A percentile compares a stretch with the other conserved stretches of the same genome.
These are phyloP conservation scores for Hypoxylon trugodes DNA, from an alignment of 495 filamentous ascomycete genomes.

Conservation along the genomic window DNA sequence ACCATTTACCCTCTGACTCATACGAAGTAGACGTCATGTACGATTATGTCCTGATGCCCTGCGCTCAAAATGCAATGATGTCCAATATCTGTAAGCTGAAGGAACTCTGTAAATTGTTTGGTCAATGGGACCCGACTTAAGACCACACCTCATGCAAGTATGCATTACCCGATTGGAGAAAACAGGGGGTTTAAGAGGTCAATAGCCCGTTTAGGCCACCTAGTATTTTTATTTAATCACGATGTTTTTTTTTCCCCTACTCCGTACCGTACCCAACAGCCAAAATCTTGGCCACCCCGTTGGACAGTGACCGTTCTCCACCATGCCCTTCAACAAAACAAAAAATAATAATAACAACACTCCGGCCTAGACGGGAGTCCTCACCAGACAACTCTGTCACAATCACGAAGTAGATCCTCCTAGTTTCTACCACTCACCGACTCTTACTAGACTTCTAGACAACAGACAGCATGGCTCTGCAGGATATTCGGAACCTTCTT, in stretches of 20 bases:
- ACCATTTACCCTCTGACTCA: conserved; percentile 47
- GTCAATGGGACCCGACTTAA: conserved; percentile 47
- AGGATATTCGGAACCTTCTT: conserved; percentile 33
- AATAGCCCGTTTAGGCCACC: conserved; percentile 29
- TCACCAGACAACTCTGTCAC: conserved; percentile 29
- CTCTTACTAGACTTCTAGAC: conserved; percentile 22
- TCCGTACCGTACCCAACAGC: conserved; percentile 34
- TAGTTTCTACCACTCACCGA: conserved; percentile 38
- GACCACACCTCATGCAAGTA: conserved; percentile 48
- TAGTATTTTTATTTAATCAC: conserved; percentile 29
- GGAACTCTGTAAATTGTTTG: conserved; percentile 43
- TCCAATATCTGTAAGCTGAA: conserved; percentile 54
- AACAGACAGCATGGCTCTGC: conserved; percentile 28
- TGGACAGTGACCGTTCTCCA: conserved; percentile 28
- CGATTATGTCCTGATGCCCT: conserved; percentile 51
- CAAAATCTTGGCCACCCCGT: conserved; percentile 35
- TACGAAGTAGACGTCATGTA: conserved; percentile 44
- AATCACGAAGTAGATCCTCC: conserved; percentile 34
- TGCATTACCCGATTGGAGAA: conserved; percentile 47
- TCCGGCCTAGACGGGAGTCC: conserved; percentile 15
- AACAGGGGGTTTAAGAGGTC: conserved; percentile 24
- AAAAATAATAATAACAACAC: conserved; percentile 10
- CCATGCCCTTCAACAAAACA: conserved; percentile 27
- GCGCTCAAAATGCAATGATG: conserved; percentile 55
- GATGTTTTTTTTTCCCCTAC: conserved; percentile 18